Evolutionary conservation across 495 filamentous ascomycete species (phyloP).

Genomic region (Pseudoneurospora amorphoporcata): DNA sequence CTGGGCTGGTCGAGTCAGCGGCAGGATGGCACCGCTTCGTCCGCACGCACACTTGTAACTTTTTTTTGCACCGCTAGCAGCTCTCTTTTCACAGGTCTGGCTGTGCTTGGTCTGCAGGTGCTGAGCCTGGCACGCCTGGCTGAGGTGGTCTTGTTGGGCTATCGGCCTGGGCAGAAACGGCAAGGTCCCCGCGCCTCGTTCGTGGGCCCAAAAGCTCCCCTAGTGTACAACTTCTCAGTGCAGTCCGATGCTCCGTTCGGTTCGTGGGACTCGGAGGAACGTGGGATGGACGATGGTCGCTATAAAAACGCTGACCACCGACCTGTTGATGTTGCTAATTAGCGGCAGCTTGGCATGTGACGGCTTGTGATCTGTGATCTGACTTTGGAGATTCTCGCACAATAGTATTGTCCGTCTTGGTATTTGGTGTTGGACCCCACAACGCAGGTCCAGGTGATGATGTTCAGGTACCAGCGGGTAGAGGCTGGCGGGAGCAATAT

Average conservation of each 20-base stretch:
- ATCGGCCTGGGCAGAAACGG: not conserved
- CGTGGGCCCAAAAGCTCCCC: not conserved
- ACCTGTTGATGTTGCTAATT: constrained; percentile 1
- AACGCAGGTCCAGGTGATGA: not conserved
- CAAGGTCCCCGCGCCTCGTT: not conserved
- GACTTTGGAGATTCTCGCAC: not conserved
- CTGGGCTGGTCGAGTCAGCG: constrained; percentile 19
- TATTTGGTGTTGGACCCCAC: not conserved
- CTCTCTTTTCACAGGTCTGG: not conserved
- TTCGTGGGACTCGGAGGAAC: not conserved
- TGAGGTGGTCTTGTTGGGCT: not conserved
- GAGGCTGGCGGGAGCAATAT: not conserved
- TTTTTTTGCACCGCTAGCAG: not conserved
- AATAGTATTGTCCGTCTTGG: not conserved
- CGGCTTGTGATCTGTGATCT: not conserved
- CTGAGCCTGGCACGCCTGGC: not conserved
- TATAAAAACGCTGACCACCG: not conserved
- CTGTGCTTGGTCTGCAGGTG: not conserved
- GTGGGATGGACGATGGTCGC: not conserved
- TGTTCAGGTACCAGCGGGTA: constrained; percentile 8
- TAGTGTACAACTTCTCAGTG: not conserved
- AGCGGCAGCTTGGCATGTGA: constrained; percentile 23
- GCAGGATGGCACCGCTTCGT: not conserved
- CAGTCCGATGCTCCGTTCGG: not conserved
- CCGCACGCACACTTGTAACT: not conserved